These are phyloP conservation scores for Cucumis cinereus DNA, from an alignment of 306 rosid genomes.

Conservation along the genomic window DNA sequence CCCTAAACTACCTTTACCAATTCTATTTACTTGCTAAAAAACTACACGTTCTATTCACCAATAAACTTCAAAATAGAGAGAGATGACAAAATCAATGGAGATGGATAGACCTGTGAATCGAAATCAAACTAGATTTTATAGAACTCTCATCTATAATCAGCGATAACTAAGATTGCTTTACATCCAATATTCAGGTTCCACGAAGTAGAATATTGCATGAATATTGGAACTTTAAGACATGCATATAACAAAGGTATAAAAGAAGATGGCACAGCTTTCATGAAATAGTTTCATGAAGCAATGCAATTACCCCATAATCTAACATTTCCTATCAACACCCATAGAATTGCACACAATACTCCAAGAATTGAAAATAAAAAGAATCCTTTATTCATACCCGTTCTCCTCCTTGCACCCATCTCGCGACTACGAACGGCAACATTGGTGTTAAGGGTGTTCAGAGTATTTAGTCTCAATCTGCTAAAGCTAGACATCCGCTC, in stretches of 20 bases:
- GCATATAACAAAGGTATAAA: neutral
- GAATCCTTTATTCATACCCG: conserved; percentile 40
- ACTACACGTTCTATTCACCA: neutral
- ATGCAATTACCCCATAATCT: neutral
- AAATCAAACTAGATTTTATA: neutral
- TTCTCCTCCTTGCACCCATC: conserved; percentile 22
- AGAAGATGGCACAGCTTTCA: neutral
- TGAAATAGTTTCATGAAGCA: neutral
- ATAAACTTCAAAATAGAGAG: neutral
- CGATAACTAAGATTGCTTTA: neutral
- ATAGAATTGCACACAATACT: conserved; percentile 62
- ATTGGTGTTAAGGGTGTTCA: conserved; percentile 15
- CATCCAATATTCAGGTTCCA: neutral
- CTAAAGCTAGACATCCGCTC: conserved; percentile 81
- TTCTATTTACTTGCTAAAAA: neutral
- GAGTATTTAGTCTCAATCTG: conserved; percentile 36
- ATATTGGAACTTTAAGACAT: neutral
- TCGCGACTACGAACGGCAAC: conserved; percentile 33
- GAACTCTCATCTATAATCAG: neutral
- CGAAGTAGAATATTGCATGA: neutral
- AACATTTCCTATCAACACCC: conserved; percentile 28
- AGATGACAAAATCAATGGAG: neutral
- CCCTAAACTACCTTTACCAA: too few relatives aligned
- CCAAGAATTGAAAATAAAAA: conserved; percentile 55
- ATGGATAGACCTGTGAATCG: neutral